Evolutionary conservation across 176 grass and related monocot genomes (phyloP).

Genomic region (Chloris gayana): DNA sequence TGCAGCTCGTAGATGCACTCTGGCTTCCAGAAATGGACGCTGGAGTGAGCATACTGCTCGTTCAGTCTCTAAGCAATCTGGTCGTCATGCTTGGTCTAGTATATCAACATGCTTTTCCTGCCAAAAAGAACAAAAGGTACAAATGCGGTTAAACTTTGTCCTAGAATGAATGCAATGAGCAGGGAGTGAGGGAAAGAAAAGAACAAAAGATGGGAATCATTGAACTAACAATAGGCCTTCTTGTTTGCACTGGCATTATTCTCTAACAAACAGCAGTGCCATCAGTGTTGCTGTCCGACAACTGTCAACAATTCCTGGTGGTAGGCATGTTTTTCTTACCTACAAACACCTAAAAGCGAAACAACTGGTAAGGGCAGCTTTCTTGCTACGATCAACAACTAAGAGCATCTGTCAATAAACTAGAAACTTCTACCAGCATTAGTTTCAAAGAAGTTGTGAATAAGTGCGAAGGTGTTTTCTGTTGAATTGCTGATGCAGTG

Average conservation of each 20-base stretch:
- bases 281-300: constrained; percentile 25
- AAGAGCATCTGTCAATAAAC: constrained; percentile 23
- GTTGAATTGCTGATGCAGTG: neutral
- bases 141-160: constrained; percentile 29
- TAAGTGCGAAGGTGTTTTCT: neutral
- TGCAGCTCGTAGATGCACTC: neutral
- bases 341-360: constrained; percentile 55
- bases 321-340: constrained; percentile 50
- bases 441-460: constrained; percentile 2
- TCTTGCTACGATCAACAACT: constrained; percentile 39
- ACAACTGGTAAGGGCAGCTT: constrained; percentile 36
- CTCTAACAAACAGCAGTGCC: constrained; percentile 15
- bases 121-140: constrained; percentile 24
- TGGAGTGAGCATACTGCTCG: neutral
- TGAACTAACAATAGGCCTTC: constrained; percentile 31
- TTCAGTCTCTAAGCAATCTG: neutral
- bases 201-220: neutral
- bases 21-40: neutral
- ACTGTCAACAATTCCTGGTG: constrained; percentile 5
- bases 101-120: constrained; percentile 6
- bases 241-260: constrained; percentile 32
- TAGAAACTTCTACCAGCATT: constrained; percentile 23
- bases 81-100: constrained; percentile 28
- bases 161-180: neutral
- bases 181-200: constrained; percentile 26